Conservation (phyloP, 83 land plant species). For the Picea mariana region DNA sequence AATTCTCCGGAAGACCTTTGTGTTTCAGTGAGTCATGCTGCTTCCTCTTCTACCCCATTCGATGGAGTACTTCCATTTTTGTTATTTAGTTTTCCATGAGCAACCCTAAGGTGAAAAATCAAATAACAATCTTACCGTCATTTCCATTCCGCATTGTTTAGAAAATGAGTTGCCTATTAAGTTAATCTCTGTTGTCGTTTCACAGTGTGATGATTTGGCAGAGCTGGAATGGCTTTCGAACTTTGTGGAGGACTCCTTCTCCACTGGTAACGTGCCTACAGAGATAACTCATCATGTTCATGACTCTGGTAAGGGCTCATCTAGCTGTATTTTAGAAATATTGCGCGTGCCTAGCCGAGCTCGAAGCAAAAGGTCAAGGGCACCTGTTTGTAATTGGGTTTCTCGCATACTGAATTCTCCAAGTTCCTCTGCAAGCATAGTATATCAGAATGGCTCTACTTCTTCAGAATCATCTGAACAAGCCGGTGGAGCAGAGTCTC, state of each 20-base stretch:
- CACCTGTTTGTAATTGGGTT: constrained; percentile 18
- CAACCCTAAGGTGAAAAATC: not conserved
- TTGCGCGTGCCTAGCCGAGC: not conserved
- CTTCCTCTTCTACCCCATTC: not conserved
- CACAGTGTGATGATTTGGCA: constrained; percentile 6
- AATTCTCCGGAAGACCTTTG: not conserved
- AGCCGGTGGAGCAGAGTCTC: not conserved
- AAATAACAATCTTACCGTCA: not conserved
- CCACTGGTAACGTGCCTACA: not conserved
- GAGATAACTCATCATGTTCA: not conserved
- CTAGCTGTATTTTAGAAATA: not conserved
- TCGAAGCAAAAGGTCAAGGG: constrained; percentile 18
- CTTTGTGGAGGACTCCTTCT: constrained; percentile 32
- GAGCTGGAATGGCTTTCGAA: constrained; percentile 33
- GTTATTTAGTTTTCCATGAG: not conserved
- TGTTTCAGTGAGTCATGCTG: not conserved
- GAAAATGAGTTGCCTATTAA: not conserved
- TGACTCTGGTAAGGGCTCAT: not conserved
- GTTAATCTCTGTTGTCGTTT: not conserved
- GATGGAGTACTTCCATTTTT: not conserved
- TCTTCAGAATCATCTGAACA: not conserved
- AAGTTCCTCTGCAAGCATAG: constrained; percentile 1
- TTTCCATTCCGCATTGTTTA: not conserved
- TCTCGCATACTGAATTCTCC: constrained; percentile 10
- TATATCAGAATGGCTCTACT: constrained; percentile 4